These are phyloP conservation scores for Ascosphaera aggregata DNA, from an alignment of 2,329 filamentous ascomycete genomes.

Conservation along the genomic window DNA sequence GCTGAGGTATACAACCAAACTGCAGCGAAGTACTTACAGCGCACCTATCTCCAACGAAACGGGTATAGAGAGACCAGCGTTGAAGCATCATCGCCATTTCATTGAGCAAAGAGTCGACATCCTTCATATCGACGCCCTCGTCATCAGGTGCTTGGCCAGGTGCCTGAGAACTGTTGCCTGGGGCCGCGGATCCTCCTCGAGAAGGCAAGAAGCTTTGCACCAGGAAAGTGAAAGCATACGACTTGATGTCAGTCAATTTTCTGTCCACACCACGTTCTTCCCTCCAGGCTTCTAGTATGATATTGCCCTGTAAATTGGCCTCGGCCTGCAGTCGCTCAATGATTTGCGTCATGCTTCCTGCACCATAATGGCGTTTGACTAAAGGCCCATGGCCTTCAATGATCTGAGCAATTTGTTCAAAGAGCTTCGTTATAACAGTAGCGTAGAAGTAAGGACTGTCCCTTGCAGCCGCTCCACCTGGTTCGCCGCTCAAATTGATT, in stretches of 20 bases:
- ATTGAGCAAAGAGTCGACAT: slow-evolving; percentile 65
- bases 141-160: slow-evolving; percentile 43
- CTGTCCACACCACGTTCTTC: slow-evolving; percentile 71
- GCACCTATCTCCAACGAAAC: slow-evolving; percentile 73
- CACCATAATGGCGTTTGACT: slow-evolving; percentile 83
- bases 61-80: slow-evolving; percentile 76
- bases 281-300: slow-evolving; percentile 85
- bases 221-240: slow-evolving; percentile 90
- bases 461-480: slow-evolving; percentile 34
- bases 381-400: slow-evolving; percentile 76
- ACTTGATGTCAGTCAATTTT: slow-evolving; percentile 83
- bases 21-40: slow-evolving; percentile 40
- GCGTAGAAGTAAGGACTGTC: slow-evolving; percentile 77
- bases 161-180: slow-evolving; percentile 56
- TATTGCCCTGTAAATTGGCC: slow-evolving; percentile 87
- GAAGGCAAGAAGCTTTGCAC: slow-evolving; percentile 77
- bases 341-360: slow-evolving; percentile 81
- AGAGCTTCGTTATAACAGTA: slow-evolving; percentile 70
- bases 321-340: slow-evolving; percentile 85
- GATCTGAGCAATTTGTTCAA: slow-evolving; percentile 94
- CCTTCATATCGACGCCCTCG: slow-evolving; percentile 89
- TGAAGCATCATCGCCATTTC: slow-evolving; percentile 85
- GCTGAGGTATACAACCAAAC: not conserved
- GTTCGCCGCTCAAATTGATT: slow-evolving; percentile 48
- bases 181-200: slow-evolving; percentile 33